Conservation (phyloP, 73 alveolate species). For the Diophrys sp. region DNA sequence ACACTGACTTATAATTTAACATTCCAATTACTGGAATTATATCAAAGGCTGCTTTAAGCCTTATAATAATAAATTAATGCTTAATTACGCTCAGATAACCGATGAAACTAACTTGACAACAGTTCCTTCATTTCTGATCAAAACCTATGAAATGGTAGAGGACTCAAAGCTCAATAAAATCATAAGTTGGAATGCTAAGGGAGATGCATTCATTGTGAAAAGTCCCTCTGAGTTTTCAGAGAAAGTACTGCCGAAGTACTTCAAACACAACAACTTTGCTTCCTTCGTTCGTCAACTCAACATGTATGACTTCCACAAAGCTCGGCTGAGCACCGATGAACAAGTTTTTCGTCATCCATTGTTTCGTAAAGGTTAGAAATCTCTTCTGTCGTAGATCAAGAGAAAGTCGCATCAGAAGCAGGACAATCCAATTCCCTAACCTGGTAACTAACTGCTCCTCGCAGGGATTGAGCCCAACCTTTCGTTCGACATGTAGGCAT, state of each 20-base stretch:
- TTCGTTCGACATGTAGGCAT: too few species aligned
- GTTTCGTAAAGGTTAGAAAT: conserved; percentile 50
- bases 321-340: conserved; percentile 70
- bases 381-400: conserved; percentile 34
- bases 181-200: conserved; percentile 93
- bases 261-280: conserved; percentile 93
- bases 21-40: too few species aligned
- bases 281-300: conserved; percentile 96
- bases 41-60: too few species aligned
- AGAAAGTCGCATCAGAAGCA: conserved; percentile 26
- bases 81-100: not conserved
- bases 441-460: too few species aligned
- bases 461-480: too few species aligned
- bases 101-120: conserved; percentile 2
- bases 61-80: too few species aligned
- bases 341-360: conserved; percentile 57
- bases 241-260: conserved; percentile 89
- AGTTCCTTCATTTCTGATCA: conserved; percentile 54
- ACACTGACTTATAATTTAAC: too few species aligned
- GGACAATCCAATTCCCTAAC: too few species aligned
- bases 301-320: conserved; percentile 95
- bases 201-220: conserved; percentile 83
- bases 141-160: conserved; percentile 60
- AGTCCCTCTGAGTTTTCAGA: conserved; percentile 87
- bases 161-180: conserved; percentile 80